A percentile compares a stretch with the other conserved stretches of the same genome.
Conservation (phyloP, 345 rosid genomes). For the Moricandia arvensis region DNA sequence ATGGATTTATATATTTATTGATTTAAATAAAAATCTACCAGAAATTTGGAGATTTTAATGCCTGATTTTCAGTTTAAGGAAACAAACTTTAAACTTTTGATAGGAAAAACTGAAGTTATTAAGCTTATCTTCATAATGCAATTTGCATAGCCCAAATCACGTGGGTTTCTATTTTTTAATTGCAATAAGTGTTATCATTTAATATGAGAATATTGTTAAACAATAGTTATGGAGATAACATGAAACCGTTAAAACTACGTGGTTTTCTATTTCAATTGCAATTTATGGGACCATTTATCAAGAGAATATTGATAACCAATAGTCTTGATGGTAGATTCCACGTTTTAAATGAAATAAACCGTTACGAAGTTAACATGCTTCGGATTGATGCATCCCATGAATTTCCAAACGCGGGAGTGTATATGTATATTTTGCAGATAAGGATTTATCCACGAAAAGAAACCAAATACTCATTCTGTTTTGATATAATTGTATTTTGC, state of each 20-base stretch:
- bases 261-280: not conserved
- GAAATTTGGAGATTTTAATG: not conserved
- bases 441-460: not conserved
- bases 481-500: not conserved
- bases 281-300: constrained; percentile 1
- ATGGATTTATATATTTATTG: not conserved
- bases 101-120: not conserved
- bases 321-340: constrained; percentile 2
- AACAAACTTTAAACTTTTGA: not conserved
- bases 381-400: not conserved
- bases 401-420: not conserved
- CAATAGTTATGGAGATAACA: not conserved
- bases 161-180: constrained; percentile 1
- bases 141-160: not conserved
- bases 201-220: not conserved
- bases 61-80: not conserved
- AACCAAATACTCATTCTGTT: not conserved
- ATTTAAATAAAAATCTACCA: not conserved
- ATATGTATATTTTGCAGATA: not conserved
- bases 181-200: not conserved
- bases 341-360: not conserved
- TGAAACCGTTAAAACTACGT: not conserved
- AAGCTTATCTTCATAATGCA: constrained; percentile 10
- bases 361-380: not conserved
- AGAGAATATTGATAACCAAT: not conserved